A percentile compares a stretch with the other conserved stretches of the same genome.
These are phyloP conservation scores for Diplocarpon mali DNA, from an alignment of 2,329 filamentous ascomycete species.

Conservation along the genomic window DNA sequence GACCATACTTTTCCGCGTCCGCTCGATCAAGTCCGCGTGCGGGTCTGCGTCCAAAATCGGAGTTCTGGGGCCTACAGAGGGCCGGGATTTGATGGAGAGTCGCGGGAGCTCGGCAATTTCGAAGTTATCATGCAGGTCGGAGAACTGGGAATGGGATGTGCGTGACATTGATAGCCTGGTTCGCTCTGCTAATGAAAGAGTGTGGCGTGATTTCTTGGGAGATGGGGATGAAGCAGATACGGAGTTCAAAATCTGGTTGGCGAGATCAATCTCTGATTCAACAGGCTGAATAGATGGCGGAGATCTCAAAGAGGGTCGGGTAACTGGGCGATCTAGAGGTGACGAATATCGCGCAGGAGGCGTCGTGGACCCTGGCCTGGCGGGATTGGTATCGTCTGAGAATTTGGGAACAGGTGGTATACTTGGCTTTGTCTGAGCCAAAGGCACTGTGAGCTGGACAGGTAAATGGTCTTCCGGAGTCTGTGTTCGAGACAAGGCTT, in stretches of 20 bases:
- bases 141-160: conserved; percentile 32
- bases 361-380: conserved; percentile 4
- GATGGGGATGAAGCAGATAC: conserved; percentile 46
- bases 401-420: not conserved
- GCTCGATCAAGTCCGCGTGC: conserved; percentile 35
- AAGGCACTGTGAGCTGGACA: not conserved
- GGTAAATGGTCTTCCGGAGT: conserved; percentile 8
- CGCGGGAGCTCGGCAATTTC: conserved; percentile 22
- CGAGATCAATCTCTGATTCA: conserved; percentile 31
- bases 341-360: conserved; percentile 3
- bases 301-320: not conserved
- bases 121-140: conserved; percentile 24
- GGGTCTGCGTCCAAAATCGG: conserved; percentile 10
- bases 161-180: conserved; percentile 72
- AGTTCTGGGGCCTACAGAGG: conserved; percentile 6
- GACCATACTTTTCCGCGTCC: conserved; percentile 51
- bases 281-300: not conserved
- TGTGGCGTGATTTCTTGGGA: conserved; percentile 44
- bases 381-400: not conserved
- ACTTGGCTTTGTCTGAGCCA: not conserved
- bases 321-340: not conserved
- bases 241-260: conserved; percentile 44
- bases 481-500: conserved; percentile 17
- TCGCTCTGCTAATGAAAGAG: conserved; percentile 60
- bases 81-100: conserved; percentile 16